Conservation (phyloP, 257 asterid species). For the Avicennia marina region DNA sequence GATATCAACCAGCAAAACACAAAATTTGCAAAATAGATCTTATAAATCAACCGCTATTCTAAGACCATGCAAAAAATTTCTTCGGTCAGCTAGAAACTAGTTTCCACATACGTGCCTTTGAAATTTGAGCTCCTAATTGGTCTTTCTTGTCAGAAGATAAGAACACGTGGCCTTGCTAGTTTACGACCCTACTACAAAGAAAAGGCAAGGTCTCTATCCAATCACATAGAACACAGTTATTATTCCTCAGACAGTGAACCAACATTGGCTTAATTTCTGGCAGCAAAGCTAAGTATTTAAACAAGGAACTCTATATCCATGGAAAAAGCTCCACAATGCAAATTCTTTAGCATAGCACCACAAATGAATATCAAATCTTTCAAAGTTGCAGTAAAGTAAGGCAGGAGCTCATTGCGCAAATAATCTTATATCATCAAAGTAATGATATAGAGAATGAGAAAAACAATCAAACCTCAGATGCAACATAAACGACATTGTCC, state of each 20-base stretch:
- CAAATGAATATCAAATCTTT: background rate
- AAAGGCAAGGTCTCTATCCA: background rate
- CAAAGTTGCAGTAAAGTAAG: background rate
- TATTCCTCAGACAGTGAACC: background rate
- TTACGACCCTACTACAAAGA: background rate
- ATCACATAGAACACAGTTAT: too few relatives aligned
- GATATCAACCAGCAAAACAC: background rate
- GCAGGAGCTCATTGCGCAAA: background rate
- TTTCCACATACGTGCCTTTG: background rate
- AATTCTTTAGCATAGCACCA: too few relatives aligned
- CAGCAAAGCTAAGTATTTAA: background rate
- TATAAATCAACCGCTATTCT: too few relatives aligned
- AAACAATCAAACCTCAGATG: constrained; percentile 80
- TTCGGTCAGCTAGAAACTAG: background rate
- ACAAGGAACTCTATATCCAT: too few relatives aligned
- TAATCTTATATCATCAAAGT: background rate
- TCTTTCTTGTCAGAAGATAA: background rate
- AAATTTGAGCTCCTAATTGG: too few relatives aligned
- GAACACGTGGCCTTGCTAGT: background rate
- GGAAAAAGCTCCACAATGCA: too few relatives aligned
- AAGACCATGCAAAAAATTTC: too few relatives aligned
- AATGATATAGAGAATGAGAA: constrained; percentile 7
- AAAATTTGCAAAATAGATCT: too few relatives aligned
- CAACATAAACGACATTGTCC: constrained; percentile 94
- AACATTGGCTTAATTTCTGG: background rate